Evolutionary conservation across 345 rosid species (phyloP), one percentile per base, ranked within the genome.

Genomic region (Eucalyptus sp.): DNA sequence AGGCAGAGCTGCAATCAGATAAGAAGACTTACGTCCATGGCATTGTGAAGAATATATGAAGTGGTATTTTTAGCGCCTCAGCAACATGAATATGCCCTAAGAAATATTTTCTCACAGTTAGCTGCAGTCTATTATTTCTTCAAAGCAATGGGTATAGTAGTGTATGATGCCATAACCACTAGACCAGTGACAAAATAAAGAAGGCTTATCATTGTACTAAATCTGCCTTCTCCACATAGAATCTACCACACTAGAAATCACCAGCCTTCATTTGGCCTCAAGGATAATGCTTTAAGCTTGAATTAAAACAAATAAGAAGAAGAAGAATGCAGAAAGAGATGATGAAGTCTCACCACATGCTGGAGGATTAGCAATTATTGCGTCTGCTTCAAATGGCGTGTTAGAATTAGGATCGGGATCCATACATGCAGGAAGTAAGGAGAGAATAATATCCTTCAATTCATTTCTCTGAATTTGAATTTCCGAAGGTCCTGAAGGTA

Each of bases 301-400:
- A 71, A 71, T 5, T 33, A 68, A 46, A 24, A 84, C 31, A 25
- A 24, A 13, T 9, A 31, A 46, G 44, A 25, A 60, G 48, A n/a
- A 31, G 46, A 33, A 37, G 11, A 46, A 87, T 7, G 33, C 86
- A 54, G 79, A 50, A 37, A 71, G 51, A 83, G 22, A 13, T 22
- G 31, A 81, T 46, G 31, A 54, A 83, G 37, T 44, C 89, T 89
- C 58, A 94, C 96, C 96, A 89, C 93, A 94, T 81, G 96, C 92
- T 49, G 96, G 96, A 43, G 96, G 96, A 64, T 94, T 94, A 64
- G 96, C 95, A 43, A 94, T 93, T 68, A 94, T 94, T 49, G 96
- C 95, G 51, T 93, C 93, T 27, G 92, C 91, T 89, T 89, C 90
- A 88, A 94, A 94, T 27, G 91, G 50, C 51, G 91, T 88, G 11